Evolutionary conservation across 2,329 filamentous ascomycete genomes (phyloP).

Genomic region (Tolypocladium inflatum): DNA sequence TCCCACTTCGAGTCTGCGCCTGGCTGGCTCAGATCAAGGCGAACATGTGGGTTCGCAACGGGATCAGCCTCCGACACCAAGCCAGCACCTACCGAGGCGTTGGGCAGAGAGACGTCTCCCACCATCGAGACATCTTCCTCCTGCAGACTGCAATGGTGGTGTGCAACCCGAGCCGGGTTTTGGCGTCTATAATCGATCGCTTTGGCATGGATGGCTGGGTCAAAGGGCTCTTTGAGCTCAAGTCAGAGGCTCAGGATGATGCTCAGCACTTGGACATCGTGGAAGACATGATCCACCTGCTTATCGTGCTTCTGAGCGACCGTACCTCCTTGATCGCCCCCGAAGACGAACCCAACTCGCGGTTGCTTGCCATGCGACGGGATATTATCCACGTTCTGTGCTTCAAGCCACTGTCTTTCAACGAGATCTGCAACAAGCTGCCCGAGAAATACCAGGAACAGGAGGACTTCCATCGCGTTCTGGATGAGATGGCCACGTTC

Average conservation of each 20-base stretch:
- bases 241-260: conserved; percentile 72
- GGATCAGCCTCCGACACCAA: conserved; percentile 90
- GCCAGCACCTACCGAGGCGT: conserved; percentile 90
- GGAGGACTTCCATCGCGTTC: conserved; percentile 74
- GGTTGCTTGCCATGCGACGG: conserved; percentile 65
- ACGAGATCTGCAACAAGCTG: conserved; percentile 76
- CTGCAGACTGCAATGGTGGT: conserved; percentile 84
- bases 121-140: conserved; percentile 90
- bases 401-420: conserved; percentile 93
- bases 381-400: conserved; percentile 91
- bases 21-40: conserved; percentile 98
- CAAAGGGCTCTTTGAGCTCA: conserved; percentile 66
- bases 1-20: conserved; percentile 82
- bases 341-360: conserved; percentile 55
- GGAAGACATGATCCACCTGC: conserved; percentile 89
- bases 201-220: conserved; percentile 87
- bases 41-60: conserved; percentile 97
- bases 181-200: conserved; percentile 84
- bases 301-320: conserved; percentile 86
- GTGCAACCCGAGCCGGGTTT: conserved; percentile 71
- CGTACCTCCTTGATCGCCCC: conserved; percentile 67
- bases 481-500: conserved; percentile 83
- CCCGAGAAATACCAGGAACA: conserved; percentile 85
- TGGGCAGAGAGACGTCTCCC: conserved; percentile 79
- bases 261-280: conserved; percentile 82